phyloP scores from a whole-genome alignment of 176 grass and related monocot species.

The Panicum miliaceum region DNA sequence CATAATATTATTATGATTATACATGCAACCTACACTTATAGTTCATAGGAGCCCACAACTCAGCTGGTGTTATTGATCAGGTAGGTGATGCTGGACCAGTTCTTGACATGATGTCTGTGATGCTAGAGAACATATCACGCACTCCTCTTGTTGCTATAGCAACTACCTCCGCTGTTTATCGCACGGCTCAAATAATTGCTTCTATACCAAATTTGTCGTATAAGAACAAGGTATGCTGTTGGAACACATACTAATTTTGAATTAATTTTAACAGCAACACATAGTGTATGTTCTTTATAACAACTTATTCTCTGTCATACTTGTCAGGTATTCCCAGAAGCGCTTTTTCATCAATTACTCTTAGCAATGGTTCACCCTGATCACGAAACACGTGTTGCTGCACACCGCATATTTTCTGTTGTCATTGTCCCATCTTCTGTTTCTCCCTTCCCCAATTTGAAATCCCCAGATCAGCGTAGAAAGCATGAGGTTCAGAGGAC shows the following conservation, averaged over 20 bases:
- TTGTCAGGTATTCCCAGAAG: conserved; percentile 92
- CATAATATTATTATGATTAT: conserved; percentile 27
- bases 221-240: conserved; percentile 76
- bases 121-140: conserved; percentile 86
- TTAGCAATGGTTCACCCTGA: conserved; percentile 94
- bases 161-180: conserved; percentile 90
- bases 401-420: conserved; percentile 98
- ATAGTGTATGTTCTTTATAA: neutral
- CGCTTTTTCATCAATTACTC: conserved; percentile 96
- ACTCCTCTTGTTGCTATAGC: conserved; percentile 77
- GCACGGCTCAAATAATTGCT: conserved; percentile 98
- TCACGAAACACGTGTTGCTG: conserved; percentile 82
- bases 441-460: conserved; percentile 50
- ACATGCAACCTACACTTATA: neutral
- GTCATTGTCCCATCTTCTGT: conserved; percentile 97
- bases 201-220: conserved; percentile 91
- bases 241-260: conserved; percentile 2
- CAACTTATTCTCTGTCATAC: conserved; percentile 29
- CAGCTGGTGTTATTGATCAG: conserved; percentile 59
- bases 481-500: conserved; percentile 84
- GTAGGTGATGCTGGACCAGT: conserved; percentile 96
- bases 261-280: neutral
- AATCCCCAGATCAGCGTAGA: conserved; percentile 38
- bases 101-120: conserved; percentile 98
- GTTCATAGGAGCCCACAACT: conserved; percentile 32